phyloP scores from a whole-genome alignment of 2,329 filamentous ascomycete genomes.

The Colletotrichum sp. region DNA sequence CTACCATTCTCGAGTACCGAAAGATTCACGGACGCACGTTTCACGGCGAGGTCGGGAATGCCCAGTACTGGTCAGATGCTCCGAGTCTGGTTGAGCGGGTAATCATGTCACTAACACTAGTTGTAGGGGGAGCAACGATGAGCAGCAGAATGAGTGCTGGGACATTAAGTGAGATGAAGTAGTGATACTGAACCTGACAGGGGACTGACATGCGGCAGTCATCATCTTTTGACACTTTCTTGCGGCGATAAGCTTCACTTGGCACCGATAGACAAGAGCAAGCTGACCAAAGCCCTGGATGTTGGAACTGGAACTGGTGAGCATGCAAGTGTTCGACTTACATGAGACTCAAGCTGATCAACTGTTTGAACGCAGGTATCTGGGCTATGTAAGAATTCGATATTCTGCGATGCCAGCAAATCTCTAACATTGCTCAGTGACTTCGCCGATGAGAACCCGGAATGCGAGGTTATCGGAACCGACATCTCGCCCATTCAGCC shows the following conservation, averaged over 20 bases:
- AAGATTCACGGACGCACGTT: slow-evolving; percentile 35
- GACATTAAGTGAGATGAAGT: slow-evolving; percentile 31
- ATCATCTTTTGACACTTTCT: slow-evolving; percentile 28
- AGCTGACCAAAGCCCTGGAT: slow-evolving; percentile 40
- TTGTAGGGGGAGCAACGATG: slow-evolving; percentile 31
- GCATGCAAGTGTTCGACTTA: not conserved
- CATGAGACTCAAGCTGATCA: not conserved
- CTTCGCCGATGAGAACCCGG: slow-evolving; percentile 46
- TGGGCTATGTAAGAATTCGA: slow-evolving; percentile 11
- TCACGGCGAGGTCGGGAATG: slow-evolving; percentile 30
- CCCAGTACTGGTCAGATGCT: slow-evolving; percentile 29
- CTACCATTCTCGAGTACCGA: slow-evolving; percentile 34
- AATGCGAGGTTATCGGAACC: slow-evolving; percentile 53
- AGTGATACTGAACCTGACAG: not conserved
- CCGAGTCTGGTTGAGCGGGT: fast-evolving
- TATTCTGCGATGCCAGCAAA: too few relatives aligned
- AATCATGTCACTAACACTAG: not conserved
- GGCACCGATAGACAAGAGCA: slow-evolving; percentile 28
- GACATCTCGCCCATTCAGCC: slow-evolving; percentile 66
- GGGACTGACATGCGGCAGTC: slow-evolving; percentile 16
- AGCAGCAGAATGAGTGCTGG: slow-evolving; percentile 33
- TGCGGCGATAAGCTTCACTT: slow-evolving; percentile 28
- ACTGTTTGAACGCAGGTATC: not conserved
- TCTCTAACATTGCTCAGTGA: slow-evolving; percentile 44
- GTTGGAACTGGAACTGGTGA: slow-evolving; percentile 53